Percentiles rank a stretch among this genome's conserved stretches.
Evolutionary conservation across 768 basidiomycete genomes (phyloP).

Genomic region (Hypholoma sublateritium): DNA sequence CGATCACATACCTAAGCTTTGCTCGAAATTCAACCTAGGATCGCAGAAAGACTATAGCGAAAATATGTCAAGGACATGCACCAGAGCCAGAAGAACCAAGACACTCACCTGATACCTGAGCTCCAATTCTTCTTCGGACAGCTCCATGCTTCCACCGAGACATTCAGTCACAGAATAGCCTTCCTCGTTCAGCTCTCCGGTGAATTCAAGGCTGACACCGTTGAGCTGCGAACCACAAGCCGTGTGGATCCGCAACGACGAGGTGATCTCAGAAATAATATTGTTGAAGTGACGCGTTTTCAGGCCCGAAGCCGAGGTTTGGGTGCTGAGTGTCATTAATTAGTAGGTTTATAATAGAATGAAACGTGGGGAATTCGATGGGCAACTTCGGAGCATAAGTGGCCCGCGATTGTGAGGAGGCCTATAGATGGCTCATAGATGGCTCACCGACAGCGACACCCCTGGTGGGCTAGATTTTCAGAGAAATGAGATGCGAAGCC

Average conservation of each 20-base stretch:
- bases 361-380: not conserved
- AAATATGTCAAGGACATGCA: not conserved
- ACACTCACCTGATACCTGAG: conserved; percentile 76
- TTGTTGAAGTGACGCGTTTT: conserved; percentile 91
- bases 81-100: not conserved
- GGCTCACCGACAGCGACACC: not conserved
- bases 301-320: conserved; percentile 74
- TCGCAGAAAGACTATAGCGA: conserved; percentile 80
- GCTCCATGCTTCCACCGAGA: conserved; percentile 93
- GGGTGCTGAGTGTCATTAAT: conserved; percentile 55
- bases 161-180: conserved; percentile 97
- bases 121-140: conserved; percentile 86
- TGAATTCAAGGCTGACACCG: conserved; percentile 88
- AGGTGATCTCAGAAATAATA: conserved; percentile 84
- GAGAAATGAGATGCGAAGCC: not conserved
- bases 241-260: conserved; percentile 80
- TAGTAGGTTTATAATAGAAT: not conserved
- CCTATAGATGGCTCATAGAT: not conserved
- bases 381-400: not conserved
- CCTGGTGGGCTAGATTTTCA: not conserved
- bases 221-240: conserved; percentile 73
- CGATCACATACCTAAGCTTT: conserved; percentile 72
- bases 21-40: conserved; percentile 91
- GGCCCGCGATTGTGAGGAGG: not conserved
- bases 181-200: conserved; percentile 86